Conservation (phyloP, 257 asterid genomes). For the Rubia yunnanensis region DNA sequence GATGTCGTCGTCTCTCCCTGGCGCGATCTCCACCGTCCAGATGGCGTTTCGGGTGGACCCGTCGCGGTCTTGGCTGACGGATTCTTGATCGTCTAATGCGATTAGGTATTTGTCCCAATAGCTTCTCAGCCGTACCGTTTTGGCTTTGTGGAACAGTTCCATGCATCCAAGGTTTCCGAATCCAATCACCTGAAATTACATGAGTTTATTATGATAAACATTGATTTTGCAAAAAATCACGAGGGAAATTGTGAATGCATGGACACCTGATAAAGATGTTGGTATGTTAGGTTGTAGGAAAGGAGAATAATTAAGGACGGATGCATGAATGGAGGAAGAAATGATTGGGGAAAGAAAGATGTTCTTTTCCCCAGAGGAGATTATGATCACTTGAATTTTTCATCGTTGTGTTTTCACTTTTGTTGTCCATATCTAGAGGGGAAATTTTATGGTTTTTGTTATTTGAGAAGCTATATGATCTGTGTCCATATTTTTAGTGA, state of each 20-base stretch:
- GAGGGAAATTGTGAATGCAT: background rate
- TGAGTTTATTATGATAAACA: no score
- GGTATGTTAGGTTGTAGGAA: background rate
- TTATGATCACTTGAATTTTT: background rate
- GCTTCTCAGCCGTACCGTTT: slow-evolving; percentile 38
- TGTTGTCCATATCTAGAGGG: background rate
- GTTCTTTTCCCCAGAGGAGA: background rate
- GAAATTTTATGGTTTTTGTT: background rate
- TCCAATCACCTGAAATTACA: background rate
- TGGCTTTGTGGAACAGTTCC: slow-evolving; percentile 57
- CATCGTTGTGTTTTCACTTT: background rate
- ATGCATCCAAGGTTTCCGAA: slow-evolving; percentile 13
- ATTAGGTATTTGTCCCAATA: slow-evolving; percentile 45
- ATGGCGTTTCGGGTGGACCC: slow-evolving; percentile 29
- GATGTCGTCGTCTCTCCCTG: slow-evolving; percentile 17
- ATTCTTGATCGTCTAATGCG: slow-evolving; percentile 46
- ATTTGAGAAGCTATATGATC: background rate
- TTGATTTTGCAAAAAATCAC: background rate
- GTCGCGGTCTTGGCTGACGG: slow-evolving; percentile 39
- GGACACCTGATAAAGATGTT: background rate
- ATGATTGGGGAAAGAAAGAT: background rate
- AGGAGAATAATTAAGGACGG: background rate
- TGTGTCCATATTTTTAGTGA: background rate
- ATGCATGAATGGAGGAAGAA: background rate
- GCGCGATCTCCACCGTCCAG: slow-evolving; percentile 45